Evolutionary conservation across 208 protist genomes (phyloP).

Genomic region (Porcisia hertigi): DNA sequence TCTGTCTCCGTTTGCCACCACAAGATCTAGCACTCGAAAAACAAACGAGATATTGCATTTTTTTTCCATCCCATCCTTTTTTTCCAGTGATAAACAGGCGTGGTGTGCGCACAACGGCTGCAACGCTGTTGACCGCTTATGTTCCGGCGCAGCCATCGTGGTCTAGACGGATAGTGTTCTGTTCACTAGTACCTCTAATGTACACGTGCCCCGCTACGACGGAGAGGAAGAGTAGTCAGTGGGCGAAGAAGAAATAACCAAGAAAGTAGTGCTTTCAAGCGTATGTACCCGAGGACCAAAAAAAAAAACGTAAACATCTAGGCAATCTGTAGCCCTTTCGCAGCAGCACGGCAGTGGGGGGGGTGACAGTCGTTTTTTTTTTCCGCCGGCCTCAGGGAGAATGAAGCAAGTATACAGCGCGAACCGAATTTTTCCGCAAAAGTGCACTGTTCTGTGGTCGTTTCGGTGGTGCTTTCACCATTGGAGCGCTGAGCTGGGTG

Average conservation of each 20-base stretch:
- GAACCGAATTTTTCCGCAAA: slow-evolving; percentile 20
- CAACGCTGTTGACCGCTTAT: background rate
- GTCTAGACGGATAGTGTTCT: background rate
- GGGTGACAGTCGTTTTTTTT: background rate
- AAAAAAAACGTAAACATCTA: background rate
- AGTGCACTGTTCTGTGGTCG: slow-evolving; percentile 19
- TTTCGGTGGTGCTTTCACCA: slow-evolving; percentile 22
- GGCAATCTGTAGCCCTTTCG: background rate
- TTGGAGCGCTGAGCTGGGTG: slow-evolving; percentile 53
- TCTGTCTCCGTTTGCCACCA: background rate
- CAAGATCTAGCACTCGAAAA: background rate
- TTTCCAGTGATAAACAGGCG: background rate
- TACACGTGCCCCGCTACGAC: background rate
- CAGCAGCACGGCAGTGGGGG: background rate
- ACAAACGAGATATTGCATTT: no score
- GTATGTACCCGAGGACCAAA: background rate
- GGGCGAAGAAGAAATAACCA: background rate
- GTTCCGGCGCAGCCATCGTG: background rate
- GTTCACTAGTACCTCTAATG: background rate
- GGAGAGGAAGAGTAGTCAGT: background rate
- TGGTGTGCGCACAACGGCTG: background rate
- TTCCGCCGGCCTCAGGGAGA: background rate
- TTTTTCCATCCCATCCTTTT: background rate
- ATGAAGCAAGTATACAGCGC: slow-evolving; percentile 20
- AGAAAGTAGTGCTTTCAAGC: background rate